Conservation (phyloP, 2,329 filamentous ascomycete genomes). For the Penicillium sp. region DNA sequence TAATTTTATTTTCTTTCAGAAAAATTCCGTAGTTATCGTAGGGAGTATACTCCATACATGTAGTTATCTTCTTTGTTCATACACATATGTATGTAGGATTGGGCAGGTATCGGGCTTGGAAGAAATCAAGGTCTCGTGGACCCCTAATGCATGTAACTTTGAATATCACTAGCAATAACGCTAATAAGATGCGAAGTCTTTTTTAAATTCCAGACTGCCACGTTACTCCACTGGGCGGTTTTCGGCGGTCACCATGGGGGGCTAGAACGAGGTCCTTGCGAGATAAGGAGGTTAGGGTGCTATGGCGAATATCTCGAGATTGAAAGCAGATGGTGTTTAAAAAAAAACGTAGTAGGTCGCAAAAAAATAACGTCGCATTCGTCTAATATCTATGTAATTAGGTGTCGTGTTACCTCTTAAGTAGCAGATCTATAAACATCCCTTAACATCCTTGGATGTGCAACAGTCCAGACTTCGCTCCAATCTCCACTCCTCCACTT, state of each 20-base stretch:
- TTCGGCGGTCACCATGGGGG: constrained; percentile 4
- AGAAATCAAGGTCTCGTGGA: not conserved
- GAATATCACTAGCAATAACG: constrained; percentile 3
- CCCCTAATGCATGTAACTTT: constrained; percentile 5
- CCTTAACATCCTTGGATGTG: not conserved
- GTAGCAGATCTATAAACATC: not conserved
- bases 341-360: too few relatives aligned
- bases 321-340: not conserved
- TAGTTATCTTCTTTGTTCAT: not conserved
- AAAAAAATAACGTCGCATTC: not conserved
- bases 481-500: constrained; percentile 12
- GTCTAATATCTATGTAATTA: not conserved
- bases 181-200: not conserved
- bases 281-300: constrained; percentile 1
- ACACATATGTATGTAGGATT: not conserved
- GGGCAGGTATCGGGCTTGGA: constrained; percentile 1
- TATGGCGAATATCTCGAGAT: not conserved
- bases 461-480: constrained; percentile 11
- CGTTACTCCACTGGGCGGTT: constrained; percentile 12
- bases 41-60: too few relatives aligned
- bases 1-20: not conserved
- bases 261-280: constrained; percentile 10
- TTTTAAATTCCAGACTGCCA: constrained; percentile 7
- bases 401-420: not conserved
- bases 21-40: not conserved